Evolutionary conservation across 768 basidiomycete genomes (phyloP), one percentile per base, ranked within the genome.

Genomic region (Cystobasidium onofrii): DNA sequence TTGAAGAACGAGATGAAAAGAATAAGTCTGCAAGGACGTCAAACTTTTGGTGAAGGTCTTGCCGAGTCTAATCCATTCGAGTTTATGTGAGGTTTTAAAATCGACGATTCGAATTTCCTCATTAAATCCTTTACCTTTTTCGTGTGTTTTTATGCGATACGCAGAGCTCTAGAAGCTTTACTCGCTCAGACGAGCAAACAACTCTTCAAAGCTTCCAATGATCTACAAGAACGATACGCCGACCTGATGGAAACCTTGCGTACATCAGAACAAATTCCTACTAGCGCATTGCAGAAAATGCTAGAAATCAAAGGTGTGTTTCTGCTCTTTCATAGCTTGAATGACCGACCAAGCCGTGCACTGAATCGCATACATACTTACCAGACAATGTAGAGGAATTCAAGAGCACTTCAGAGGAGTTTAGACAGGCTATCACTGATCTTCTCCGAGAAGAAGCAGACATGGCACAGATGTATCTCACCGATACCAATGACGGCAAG

Each of bases 381-480:
- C 15, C 20, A 60, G 69, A 71, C 29, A 23, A 46, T 18, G 39
- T 36, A 1, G 69, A 71, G 36, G 69, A 71, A 18, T 71, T 71
- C 54, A 71, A 71, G 36, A 39, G 55, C 17, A n/a, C 23, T 3
- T 52, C 69, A 10, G 55, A 61, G 25, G 69, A 71, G 13, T 71
- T 71, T 27, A 33, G 54, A 46, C 6, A 36, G 41, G 69, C 69
- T 10, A 31, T 71, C 12, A 25, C 29, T 7, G 54, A 33, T 1
- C 25, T 71, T 2, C 54, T 71, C 29, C 23, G 52, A 27, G 69
- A 71, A 36, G 69, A 71, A 52, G 52, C 33, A 23, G 69, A 71
- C 29, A 71, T 71, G 69, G 55, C 54, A 23, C 18, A 55, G n/a
- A 71, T 71, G 69, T 71, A 71, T 55, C 55, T 71, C 20, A 71